phyloP scores from a whole-genome alignment of 1,284 basidiomycete species.

The Rhodotorula sp. region DNA sequence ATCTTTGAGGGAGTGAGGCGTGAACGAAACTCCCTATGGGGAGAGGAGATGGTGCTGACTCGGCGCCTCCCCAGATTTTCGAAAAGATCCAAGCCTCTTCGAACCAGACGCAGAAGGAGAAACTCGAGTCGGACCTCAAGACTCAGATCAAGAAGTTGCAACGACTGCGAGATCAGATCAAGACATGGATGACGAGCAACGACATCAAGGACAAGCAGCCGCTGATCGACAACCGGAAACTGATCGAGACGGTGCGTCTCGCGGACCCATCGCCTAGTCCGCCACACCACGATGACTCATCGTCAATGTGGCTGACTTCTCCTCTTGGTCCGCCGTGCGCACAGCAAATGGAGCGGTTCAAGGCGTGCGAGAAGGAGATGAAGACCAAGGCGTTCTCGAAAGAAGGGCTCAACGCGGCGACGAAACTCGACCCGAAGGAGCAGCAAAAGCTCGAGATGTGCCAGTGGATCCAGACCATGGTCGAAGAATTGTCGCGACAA shows the following conservation, averaged over 20 bases:
- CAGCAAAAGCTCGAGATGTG: constrained; percentile 92
- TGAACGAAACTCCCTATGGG: background rate
- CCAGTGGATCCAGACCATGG: constrained; percentile 77
- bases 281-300: background rate
- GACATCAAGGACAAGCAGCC: constrained; percentile 99
- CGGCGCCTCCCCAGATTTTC: constrained; percentile 60
- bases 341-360: constrained; percentile 99
- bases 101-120: constrained; percentile 95
- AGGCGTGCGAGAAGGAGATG: constrained; percentile 99
- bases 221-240: constrained; percentile 85
- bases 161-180: constrained; percentile 96
- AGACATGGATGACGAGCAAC: constrained; percentile 95
- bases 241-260: constrained; percentile 90
- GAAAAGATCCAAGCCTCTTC: constrained; percentile 90
- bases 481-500: constrained; percentile 90
- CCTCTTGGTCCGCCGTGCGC: background rate
- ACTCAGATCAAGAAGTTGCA: constrained; percentile 99
- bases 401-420: constrained; percentile 91
- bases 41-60: background rate
- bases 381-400: constrained; percentile 99
- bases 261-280: too few species aligned
- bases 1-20: constrained; percentile 67
- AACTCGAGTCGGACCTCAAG: constrained; percentile 90
- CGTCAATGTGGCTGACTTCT: background rate
- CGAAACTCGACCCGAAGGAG: constrained; percentile 92